Evolutionary conservation across 352 stramenopile genomes (phyloP), one percentile per base, ranked within the genome.

Genomic region (Phytopythium boreale): DNA sequence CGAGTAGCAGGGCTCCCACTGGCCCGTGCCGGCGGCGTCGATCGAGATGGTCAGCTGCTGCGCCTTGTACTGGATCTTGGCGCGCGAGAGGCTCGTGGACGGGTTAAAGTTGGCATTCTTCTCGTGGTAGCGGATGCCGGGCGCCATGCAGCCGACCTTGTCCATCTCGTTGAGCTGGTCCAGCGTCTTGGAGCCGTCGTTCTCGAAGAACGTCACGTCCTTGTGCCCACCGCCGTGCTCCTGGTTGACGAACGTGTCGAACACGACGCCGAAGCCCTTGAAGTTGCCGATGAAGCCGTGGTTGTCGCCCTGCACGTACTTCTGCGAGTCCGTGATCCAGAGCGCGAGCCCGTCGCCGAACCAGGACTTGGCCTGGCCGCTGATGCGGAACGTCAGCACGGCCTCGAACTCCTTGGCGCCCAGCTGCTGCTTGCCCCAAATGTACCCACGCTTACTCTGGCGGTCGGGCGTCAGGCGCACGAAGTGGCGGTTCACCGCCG

Each of bases 181-280:
- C 59, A 93, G 75, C 39, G 77, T 80, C 64, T 88, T 88, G 12
- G 78, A 75, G 59, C 85, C 85, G 61, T 95, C 80, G 70, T 92
- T 95, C 68, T 86, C 76, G 26, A 92, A 82, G 26, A 93, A 84
- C 56, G 80, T 90, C 67, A 95, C 83, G 63, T 95, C 87, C 70
- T 92, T 88, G 74, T 95, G 87, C 29, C 86, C 86, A 24, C 84
- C 87, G 34, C 55, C 62, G 63, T 93, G 83, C 64, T 95, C 87
- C 67, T 75, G 58, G 68, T 95, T 95, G 39, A 91, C 75, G 72
- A 93, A 95, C 65, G 87, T 95, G 66, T 95, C 87, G 62, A 95
- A 90, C 26, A 95, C 63, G 58, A 95, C 66, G 59, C 87, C 87
- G 57, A 95, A 66, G 51, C 87, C 84, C 68, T 77, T 87, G 56